Base-by-base conservation (phyloP, 2,329 filamentous ascomycete species). In the Colletotrichum tropicale region DNA sequence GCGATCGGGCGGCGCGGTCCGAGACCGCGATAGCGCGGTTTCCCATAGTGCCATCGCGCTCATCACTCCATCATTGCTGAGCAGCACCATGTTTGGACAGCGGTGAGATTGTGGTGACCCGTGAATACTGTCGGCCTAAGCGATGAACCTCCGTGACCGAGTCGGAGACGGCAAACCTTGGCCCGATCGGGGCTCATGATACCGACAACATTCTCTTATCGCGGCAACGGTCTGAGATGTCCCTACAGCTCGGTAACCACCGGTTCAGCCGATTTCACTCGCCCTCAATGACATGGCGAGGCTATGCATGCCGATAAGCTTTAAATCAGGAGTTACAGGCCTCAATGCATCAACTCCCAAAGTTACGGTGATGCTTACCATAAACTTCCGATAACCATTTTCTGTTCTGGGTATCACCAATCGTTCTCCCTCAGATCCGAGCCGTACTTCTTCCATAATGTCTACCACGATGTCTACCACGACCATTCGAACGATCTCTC, bases 1-100 rank as follows among this genome's bases (percentile, higher is more conserved):
- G n/a, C n/a, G 43, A 52, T 52, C 43, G 43, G 43, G 43, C 43
- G 43, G 43, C 43, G 43, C 43, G 43, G 78, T 83, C 93, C 72
- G 92, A 91, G 74, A 89, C 92, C 77, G 87, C 89, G 78, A 92
- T 91, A 75, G 86, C 93, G 64, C 89, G 91, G 62, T 85, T 90
- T 67, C 86, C 87, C 26, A 85, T 94, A 62, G 83, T 88, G 18
- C 83, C 38, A 48, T 52, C n/a, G n/a, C 43, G n/a, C 43, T 52
- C n/a, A 52, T 21, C n/a, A 52, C n/a, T 21, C 6, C 43, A 52
- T 52, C 43, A 52, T 52, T 21, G 43, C 4, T 21, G 43, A 21
- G 10, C 2, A 52, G 3, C 16, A 13, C 6, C 43, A 52, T 13
- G n/a, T 8, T 8, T 24, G 16, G 12, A 52, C 4, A 52, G 43